Percentiles rank a stretch among this genome's conserved stretches.
Conservation (phyloP, 2,329 filamentous ascomycete genomes). For the Pseudogymnoascus sp. region DNA sequence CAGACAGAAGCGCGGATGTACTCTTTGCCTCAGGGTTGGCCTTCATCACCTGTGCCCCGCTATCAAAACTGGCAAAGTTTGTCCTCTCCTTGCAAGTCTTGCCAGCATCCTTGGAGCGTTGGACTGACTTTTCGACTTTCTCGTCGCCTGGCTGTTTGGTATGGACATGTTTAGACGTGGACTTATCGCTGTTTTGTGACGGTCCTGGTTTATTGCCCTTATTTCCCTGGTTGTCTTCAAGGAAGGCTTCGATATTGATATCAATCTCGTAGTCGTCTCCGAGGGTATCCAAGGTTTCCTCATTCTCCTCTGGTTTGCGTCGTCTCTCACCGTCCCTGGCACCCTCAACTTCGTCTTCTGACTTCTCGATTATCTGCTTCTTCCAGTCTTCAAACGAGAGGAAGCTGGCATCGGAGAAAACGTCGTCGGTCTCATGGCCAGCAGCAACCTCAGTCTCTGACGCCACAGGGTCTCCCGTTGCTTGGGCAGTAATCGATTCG, state of each 20-base stretch:
- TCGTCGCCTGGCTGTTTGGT: constrained; percentile 9
- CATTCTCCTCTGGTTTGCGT: constrained; percentile 47
- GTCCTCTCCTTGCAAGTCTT: constrained; percentile 97
- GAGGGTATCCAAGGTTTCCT: constrained; percentile 67
- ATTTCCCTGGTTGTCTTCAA: constrained; percentile 28
- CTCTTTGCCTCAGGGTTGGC: constrained; percentile 82
- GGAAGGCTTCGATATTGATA: constrained; percentile 61
- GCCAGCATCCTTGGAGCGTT: constrained; percentile 82
- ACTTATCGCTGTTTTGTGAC: constrained; percentile 20
- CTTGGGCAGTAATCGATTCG: constrained; percentile 13
- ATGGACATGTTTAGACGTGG: constrained; percentile 13
- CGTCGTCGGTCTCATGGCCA: constrained; percentile 46
- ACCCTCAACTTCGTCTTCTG: constrained; percentile 55
- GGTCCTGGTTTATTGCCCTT: constrained; percentile 14
- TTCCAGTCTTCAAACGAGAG: constrained; percentile 99
- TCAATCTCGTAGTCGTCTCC: constrained; percentile 88
- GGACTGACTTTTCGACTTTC: constrained; percentile 24
- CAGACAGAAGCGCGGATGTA: constrained; percentile 78
- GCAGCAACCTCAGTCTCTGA: not conserved
- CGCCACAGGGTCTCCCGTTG: not conserved
- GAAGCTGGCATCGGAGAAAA: constrained; percentile 73
- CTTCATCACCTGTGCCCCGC: constrained; percentile 87
- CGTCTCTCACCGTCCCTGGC: constrained; percentile 43
- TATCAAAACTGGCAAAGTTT: constrained; percentile 96
- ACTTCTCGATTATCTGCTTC: constrained; percentile 79